Evolutionary conservation across 768 basidiomycete genomes (phyloP).

Genomic region (Lactarius indigo): DNA sequence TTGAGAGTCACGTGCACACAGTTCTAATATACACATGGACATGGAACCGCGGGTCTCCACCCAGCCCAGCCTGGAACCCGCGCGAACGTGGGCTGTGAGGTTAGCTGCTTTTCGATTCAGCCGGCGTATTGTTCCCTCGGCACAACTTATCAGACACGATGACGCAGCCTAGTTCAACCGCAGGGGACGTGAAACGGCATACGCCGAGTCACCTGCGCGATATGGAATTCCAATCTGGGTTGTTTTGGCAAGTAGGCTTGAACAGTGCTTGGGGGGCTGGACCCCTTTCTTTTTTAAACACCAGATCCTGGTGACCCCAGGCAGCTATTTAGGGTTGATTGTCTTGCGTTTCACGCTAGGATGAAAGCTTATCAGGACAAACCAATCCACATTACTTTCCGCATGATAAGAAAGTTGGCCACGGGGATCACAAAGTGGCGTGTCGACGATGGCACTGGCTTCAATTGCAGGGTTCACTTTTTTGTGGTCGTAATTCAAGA

Average conservation of each 20-base stretch:
- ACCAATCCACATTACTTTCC: neutral
- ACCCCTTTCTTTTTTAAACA: neutral
- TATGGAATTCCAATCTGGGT: slow-evolving; percentile 16
- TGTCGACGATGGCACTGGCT: neutral
- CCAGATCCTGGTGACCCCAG: neutral
- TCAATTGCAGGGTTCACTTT: neutral
- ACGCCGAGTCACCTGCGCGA: slow-evolving; percentile 21
- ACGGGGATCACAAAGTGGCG: neutral
- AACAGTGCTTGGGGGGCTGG: neutral
- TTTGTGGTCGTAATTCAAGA: neutral
- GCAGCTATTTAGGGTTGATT: neutral
- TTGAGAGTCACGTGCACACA: slow-evolving; percentile 11
- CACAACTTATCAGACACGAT: slow-evolving; percentile 12
- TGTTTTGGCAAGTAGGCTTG: slow-evolving; percentile 1
- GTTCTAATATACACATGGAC: neutral
- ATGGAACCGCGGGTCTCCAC: slow-evolving; percentile 14
- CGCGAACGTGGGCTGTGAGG: slow-evolving; percentile 20
- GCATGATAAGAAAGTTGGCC: neutral
- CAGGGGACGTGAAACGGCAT: slow-evolving; percentile 13
- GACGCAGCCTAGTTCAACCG: slow-evolving; percentile 5
- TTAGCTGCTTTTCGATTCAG: slow-evolving; percentile 1
- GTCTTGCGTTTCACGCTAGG: neutral
- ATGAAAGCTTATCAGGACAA: neutral
- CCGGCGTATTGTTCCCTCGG: slow-evolving; percentile 20
- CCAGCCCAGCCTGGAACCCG: slow-evolving; percentile 20